Base-by-base conservation (phyloP, 345 rosid genomes). In the Linum trigynum region DNA sequence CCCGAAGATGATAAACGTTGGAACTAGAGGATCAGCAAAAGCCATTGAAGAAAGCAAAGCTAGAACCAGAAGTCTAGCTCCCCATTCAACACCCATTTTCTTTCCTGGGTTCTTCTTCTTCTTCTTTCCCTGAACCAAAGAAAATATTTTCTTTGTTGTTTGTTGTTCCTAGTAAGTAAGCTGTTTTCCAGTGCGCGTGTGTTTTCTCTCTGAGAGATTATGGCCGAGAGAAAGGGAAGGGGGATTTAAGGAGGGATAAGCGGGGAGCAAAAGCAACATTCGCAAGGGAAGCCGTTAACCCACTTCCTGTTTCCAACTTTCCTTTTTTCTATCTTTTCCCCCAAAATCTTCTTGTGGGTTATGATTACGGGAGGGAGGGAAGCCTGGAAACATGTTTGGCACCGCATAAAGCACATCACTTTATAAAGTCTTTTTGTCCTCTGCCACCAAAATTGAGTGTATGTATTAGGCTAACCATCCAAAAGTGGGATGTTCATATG, bases 1-100 rank as follows among this genome's bases (percentile, higher is more conserved):
- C n/a, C 61, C 39, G 63, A 91, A 91, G 62, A 91, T 72, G 82
- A 91, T 85, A 89, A 91, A 64, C 50, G 95, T 85, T 53, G 98
- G 96, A 75, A 91, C 92, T 57, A 86, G 66, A 42, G 94, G 85
- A 60, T 91, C 96, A 32, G 85, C 86, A 3, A 70, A 73, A 50
- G 64, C 57, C 38, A 48, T 3, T 48, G 14, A 38, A 5, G 61
- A 16, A 59, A 39, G 2, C 55, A 74, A 4, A 57, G 38, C 61
- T 56, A 23, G 38, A 23, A 23, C 35, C 14, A 23, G 38, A 23
- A 23, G 3, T 58, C n/a, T 32, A 23, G 38, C 35, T 58, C 61
- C 35, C 39, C 61, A 23, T 37, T 15, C 61, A 23, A 23, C 61
- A 23, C 12, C 61, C 61, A 23, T 37, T 37, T 23, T 57, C 60